These are phyloP conservation scores for Stagonosporopsis cucurbitacearum DNA, from an alignment of 2,329 filamentous ascomycete genomes.

Conservation along the genomic window DNA sequence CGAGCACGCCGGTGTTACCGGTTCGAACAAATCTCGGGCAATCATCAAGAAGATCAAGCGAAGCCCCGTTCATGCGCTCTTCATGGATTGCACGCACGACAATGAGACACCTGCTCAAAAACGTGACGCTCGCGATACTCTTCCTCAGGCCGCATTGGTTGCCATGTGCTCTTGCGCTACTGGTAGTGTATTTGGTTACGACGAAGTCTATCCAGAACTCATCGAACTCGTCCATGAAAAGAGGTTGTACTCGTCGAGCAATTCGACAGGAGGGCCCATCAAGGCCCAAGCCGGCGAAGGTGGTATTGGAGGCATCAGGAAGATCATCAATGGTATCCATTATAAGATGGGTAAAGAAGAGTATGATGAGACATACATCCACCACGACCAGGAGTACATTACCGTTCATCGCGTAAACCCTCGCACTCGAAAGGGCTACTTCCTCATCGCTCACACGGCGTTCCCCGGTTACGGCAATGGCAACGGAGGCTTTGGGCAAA, in stretches of 20 bases:
- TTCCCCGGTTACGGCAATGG: constrained; percentile 89
- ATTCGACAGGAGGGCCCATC: constrained; percentile 65
- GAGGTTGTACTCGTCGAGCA: constrained; percentile 79
- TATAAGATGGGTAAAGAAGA: constrained; percentile 93
- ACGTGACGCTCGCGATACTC: constrained; percentile 88
- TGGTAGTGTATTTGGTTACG: constrained; percentile 97
- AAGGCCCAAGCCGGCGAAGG: constrained; percentile 73
- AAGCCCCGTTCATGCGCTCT: constrained; percentile 89
- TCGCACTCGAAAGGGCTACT: constrained; percentile 89
- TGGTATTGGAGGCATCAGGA: constrained; percentile 90
- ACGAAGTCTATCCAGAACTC: constrained; percentile 91
- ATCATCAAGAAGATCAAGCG: constrained; percentile 81
- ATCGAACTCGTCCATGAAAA: constrained; percentile 94
- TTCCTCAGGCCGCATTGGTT: constrained; percentile 92
- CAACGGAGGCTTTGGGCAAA: constrained; percentile 79
- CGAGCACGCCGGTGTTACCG: constrained; percentile 51
- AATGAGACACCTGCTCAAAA: constrained; percentile 97
- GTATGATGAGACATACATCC: constrained; percentile 94
- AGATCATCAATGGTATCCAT: constrained; percentile 92
- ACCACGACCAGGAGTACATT: constrained; percentile 95
- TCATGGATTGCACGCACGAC: constrained; percentile 99
- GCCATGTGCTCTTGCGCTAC: constrained; percentile 95
- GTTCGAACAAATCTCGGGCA: constrained; percentile 54
- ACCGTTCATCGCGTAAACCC: constrained; percentile 96
- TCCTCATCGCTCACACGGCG: constrained; percentile 93